Conservation (phyloP, 305 asterid species). For the Fraxinus platypoda region DNA sequence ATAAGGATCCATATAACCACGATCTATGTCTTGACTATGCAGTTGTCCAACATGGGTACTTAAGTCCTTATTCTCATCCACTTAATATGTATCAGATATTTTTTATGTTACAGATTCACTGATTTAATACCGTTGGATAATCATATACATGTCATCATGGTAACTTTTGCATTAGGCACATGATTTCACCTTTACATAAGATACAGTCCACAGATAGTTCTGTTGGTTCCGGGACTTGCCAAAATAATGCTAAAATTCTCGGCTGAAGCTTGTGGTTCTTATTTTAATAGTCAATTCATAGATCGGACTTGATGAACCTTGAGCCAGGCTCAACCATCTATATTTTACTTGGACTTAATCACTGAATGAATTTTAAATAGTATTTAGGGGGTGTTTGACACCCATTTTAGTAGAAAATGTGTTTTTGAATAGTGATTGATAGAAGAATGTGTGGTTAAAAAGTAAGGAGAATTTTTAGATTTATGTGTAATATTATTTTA, state of each 20-base stretch:
- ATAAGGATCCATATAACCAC: background rate
- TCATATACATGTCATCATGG: background rate
- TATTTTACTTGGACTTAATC: background rate
- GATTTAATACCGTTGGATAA: background rate
- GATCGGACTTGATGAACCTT: background rate
- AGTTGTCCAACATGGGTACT: background rate
- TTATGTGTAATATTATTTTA: too few species aligned
- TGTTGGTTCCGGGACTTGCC: background rate
- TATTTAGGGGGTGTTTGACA: too few species aligned
- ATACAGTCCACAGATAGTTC: background rate
- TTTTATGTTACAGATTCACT: background rate
- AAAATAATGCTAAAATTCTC: background rate
- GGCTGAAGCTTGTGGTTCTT: background rate
- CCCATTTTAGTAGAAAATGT: too few species aligned
- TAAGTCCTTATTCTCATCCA: background rate
- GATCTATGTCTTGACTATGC: background rate
- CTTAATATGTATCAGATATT: background rate
- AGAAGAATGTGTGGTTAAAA: too few species aligned
- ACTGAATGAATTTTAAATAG: background rate
- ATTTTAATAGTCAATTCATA: background rate
- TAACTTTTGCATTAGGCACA: background rate
- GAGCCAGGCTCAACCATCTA: background rate
- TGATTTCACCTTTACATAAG: background rate
- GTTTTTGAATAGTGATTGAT: too few species aligned
- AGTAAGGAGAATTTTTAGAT: too few species aligned